Evolutionary conservation across 129 eudicot species (phyloP).

Genomic region (Lactuca sativa): DNA sequence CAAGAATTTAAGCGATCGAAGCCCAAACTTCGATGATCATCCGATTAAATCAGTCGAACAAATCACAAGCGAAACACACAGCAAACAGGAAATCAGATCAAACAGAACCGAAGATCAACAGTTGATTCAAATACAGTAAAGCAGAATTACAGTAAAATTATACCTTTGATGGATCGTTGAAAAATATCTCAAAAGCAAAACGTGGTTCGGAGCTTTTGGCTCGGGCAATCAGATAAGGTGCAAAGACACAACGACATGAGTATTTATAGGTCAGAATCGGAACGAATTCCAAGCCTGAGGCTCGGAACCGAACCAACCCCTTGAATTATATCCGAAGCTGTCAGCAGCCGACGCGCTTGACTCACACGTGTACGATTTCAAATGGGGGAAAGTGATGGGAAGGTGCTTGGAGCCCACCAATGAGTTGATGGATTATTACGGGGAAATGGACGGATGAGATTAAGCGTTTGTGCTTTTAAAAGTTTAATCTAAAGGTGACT

Average conservation of each 20-base stretch:
- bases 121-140: conserved; percentile 14
- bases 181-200: conserved; percentile 33
- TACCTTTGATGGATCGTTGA: conserved; percentile 26
- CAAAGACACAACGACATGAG: not conserved
- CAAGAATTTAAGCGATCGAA: not conserved
- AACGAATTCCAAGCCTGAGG: conserved; percentile 21
- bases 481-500: conserved; percentile 12
- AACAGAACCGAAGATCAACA: not conserved
- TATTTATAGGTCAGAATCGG: conserved; percentile 26
- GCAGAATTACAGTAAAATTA: conserved; percentile 7
- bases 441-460: conserved; percentile 20
- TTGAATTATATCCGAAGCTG: not conserved
- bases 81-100: conserved; percentile 8
- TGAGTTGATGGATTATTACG: conserved; percentile 24
- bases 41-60: conserved; percentile 5
- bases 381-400: conserved; percentile 34
- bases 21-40: conserved; percentile 12
- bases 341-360: conserved; percentile 38
- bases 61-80: conserved; percentile 6
- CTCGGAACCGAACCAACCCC: conserved; percentile 17
- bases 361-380: conserved; percentile 11
- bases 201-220: conserved; percentile 29
- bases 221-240: conserved; percentile 31
- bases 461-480: not conserved
- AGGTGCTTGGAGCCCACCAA: conserved; percentile 33